Percentiles rank a stretch among this genome's conserved stretches.
Conservation (phyloP, 768 basidiomycete species). For the Omphalotus guepiniiformis region DNA sequence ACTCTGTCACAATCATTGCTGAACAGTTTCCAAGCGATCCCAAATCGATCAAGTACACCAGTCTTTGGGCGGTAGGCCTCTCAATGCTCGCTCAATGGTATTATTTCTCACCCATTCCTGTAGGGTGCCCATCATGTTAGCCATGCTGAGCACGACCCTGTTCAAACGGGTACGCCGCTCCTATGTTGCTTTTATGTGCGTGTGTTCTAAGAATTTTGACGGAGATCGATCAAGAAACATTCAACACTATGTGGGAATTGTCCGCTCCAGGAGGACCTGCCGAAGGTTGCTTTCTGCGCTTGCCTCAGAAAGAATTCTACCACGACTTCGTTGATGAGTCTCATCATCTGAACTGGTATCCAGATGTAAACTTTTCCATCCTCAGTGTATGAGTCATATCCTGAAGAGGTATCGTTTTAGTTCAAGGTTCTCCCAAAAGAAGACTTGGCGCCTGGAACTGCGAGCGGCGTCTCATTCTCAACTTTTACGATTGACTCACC, state of each 20-base stretch:
- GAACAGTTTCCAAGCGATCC: slow-evolving; percentile 48
- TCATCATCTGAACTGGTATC: slow-evolving; percentile 34
- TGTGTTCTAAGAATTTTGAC: background rate
- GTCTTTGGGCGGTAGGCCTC: slow-evolving; percentile 50
- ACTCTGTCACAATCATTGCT: slow-evolving; percentile 47
- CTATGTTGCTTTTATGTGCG: background rate
- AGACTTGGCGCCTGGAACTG: slow-evolving; percentile 37
- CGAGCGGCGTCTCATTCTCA: slow-evolving; percentile 46
- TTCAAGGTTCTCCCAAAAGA: slow-evolving; percentile 33
- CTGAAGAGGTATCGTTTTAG: slow-evolving; percentile 8
- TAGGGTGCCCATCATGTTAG: slow-evolving; percentile 63
- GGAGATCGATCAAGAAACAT: slow-evolving; percentile 48
- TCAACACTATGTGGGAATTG: slow-evolving; percentile 48
- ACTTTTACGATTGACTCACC: slow-evolving; percentile 64
- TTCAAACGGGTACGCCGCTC: slow-evolving; percentile 32
- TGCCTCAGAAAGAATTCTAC: slow-evolving; percentile 44
- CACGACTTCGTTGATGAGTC: slow-evolving; percentile 23
- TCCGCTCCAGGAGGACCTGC: slow-evolving; percentile 37
- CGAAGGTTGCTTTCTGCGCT: slow-evolving; percentile 44
- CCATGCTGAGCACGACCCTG: slow-evolving; percentile 32
- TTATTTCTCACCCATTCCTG: background rate
- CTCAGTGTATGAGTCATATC: no score
- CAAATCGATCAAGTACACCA: slow-evolving; percentile 47
- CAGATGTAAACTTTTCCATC: slow-evolving; percentile 26
- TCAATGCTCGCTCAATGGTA: background rate